Evolutionary conservation across 1,139 yeast genomes (phyloP), one percentile per base, ranked within the genome.

Genomic region (Zygosaccharomyces pseudobailii): DNA sequence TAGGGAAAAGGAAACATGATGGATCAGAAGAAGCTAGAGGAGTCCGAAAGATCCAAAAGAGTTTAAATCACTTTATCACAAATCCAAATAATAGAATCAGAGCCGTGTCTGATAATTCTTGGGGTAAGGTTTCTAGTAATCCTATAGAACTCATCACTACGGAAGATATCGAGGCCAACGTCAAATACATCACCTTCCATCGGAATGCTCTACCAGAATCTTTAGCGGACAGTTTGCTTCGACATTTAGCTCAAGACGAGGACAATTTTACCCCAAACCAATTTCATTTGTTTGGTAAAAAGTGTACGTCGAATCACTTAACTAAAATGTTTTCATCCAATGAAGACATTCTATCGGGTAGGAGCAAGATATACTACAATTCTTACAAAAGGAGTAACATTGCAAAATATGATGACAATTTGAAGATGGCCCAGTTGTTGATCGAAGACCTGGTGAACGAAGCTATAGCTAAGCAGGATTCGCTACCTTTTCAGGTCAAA

Each of bases 241-340:
- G 17, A 24, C 48, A 56, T 7, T 66, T 69, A 24, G 64, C 82
- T 10, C 51, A 76, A 49, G 59, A 67, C 1, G 76, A 75, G 35
- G 65, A 71, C 5, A 55, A 67, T 1, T 48, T 57, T 0, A 54
- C 55, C 1, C 63, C 67, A 2, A 68, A 70, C n/a, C 67, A 70
- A 49, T 85, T 85, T 57, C 73, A 75, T 49, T 67, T 85, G 13
- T 84, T 83, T 55, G 88, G 82, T 2, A 75, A 81, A 21, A 62
- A 70, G 43, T 84, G 86, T 42, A 61, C 58, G 6, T 78, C 89
- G 0, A 75, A 78, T 23, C 87, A 82, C 56, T 62, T 65, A 5
- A 61, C 77, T 9, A 65, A 68, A 43, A 49, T 65, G 30, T 61
- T 61, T 24, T 44, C 66, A 1, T 53, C 62, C 3, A 43, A 36